Evolutionary conservation across 495 filamentous ascomycete species (phyloP).

Genomic region (Ramalina intermedia): DNA sequence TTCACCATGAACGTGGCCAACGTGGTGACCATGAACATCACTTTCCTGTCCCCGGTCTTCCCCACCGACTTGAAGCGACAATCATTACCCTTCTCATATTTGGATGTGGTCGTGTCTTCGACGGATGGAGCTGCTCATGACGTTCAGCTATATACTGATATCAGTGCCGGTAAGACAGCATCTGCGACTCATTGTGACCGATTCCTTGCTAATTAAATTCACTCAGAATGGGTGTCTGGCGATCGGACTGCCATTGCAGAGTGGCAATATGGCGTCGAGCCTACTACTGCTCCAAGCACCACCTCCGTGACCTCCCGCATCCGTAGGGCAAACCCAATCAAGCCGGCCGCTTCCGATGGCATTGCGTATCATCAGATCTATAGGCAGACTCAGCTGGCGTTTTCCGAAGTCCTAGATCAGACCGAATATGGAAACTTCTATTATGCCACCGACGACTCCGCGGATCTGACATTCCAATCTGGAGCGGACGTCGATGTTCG

Average conservation of each 20-base stretch:
- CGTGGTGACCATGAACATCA: constrained; percentile 36
- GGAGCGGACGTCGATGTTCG: constrained; percentile 36
- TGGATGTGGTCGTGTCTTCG: constrained; percentile 37
- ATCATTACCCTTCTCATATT: constrained; percentile 41
- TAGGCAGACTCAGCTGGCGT: constrained; percentile 35
- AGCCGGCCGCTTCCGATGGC: constrained; percentile 6
- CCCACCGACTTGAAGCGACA: constrained; percentile 40
- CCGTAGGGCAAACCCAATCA: too few species aligned
- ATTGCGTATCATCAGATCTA: constrained; percentile 41
- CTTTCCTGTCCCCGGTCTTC: constrained; percentile 43
- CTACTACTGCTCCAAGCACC: neutral
- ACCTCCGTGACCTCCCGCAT: too few species aligned
- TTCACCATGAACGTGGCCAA: constrained; percentile 38
- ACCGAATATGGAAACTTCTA: constrained; percentile 48
- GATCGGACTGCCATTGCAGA: constrained; percentile 33
- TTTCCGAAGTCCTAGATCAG: constrained; percentile 38
- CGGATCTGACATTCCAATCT: constrained; percentile 32
- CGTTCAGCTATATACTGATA: constrained; percentile 45
- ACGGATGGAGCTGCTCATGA: constrained; percentile 37
- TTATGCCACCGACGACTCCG: constrained; percentile 32
- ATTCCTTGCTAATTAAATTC: constrained; percentile 8
- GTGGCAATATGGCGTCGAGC: constrained; percentile 37
- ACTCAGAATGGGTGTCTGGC: constrained; percentile 42
- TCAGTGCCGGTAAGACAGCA: constrained; percentile 39
- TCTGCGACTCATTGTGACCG: neutral